Conservation (phyloP, 164 flowering plant genomes). For the Cinnamomum micranthum region DNA sequence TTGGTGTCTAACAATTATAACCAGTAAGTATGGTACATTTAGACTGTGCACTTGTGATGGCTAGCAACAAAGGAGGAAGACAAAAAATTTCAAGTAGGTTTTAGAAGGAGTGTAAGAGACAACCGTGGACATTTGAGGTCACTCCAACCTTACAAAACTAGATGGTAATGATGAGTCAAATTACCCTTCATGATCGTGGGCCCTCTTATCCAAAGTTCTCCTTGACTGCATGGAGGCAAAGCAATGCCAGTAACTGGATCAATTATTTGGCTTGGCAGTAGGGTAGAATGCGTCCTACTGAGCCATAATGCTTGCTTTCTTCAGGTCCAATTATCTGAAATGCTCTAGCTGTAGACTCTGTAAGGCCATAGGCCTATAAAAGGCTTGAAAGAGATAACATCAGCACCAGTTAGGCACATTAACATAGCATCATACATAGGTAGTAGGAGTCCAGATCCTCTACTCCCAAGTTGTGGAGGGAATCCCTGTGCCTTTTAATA, state of each 20-base stretch:
- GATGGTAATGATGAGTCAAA: not conserved
- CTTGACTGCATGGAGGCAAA: slow-evolving; percentile 41
- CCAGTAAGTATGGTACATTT: no score
- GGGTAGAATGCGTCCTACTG: slow-evolving; percentile 31
- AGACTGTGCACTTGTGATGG: not conserved
- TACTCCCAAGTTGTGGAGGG: no score
- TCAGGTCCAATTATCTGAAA: slow-evolving; percentile 20
- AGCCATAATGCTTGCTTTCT: slow-evolving; percentile 30
- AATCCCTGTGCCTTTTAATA: no score
- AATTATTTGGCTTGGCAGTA: slow-evolving; percentile 43
- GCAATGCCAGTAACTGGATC: slow-evolving; percentile 35
- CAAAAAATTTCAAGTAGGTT: not conserved
- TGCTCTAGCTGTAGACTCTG: slow-evolving; percentile 36
- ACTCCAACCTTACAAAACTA: no score
- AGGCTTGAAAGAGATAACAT: no score
- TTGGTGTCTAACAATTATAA: no score
- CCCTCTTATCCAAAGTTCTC: slow-evolving; percentile 57
- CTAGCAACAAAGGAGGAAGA: not conserved
- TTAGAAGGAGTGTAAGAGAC: not conserved
- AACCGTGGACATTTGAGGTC: no score
- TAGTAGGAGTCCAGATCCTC: no score
- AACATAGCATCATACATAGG: not conserved
- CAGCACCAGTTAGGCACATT: not conserved
- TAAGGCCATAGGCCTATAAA: slow-evolving; percentile 53
- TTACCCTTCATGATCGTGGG: slow-evolving; percentile 37